Base-by-base conservation (phyloP, 2,329 filamentous ascomycete species). In the Paraphoma chrysanthemicola region DNA sequence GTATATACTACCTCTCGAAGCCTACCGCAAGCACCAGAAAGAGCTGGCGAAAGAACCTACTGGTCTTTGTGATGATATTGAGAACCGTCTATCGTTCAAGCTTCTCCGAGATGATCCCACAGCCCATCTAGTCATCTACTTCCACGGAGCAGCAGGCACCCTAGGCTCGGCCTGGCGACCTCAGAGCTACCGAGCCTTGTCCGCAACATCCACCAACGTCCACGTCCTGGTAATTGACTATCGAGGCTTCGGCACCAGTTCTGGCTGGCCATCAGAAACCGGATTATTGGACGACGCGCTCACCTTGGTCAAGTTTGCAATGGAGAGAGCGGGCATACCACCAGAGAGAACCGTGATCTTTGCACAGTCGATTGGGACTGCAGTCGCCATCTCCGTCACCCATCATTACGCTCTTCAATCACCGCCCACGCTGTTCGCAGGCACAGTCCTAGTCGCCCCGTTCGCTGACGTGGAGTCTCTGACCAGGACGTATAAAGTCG, bases 51-150 rank as follows among this genome's bases (percentile, higher is more conserved):
- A 58, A 10, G 80, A 85, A 56, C 69, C 79, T 8, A 54, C 69
- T 1, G 85, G 84, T 0, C 75, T 85, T 17, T 81, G 78, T 17
- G 48, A 78, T 1, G 82, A 90, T 60, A 81, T 91, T 53, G 84
- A 82, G 2, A 69, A 80, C 12, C 84, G 84, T 0, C 78, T 84
- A 36, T 85, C 85, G 1, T 90, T 92, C 63, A 79, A 79, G 29
- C 77, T 91, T 2, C 77, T 92, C 2, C 84, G 80, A 56, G 81
- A 86, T 16, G 88, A 91, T 65, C 86, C 88, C 1, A 80, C 86
- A 12, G 83, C 88, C 8, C 83, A 83, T 23, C 78, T 92, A 2
- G 82, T 91, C 5, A 79, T 92, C 1, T 88, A 86, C 73, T 75
- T 88, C 11, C 85, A 88, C 56, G 86, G 85, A 4, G 81, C 85